A percentile compares a stretch with the other conserved stretches of the same genome.
Evolutionary conservation across 176 grass and related monocot genomes (phyloP).

Genomic region (Paspalum vaginatum): DNA sequence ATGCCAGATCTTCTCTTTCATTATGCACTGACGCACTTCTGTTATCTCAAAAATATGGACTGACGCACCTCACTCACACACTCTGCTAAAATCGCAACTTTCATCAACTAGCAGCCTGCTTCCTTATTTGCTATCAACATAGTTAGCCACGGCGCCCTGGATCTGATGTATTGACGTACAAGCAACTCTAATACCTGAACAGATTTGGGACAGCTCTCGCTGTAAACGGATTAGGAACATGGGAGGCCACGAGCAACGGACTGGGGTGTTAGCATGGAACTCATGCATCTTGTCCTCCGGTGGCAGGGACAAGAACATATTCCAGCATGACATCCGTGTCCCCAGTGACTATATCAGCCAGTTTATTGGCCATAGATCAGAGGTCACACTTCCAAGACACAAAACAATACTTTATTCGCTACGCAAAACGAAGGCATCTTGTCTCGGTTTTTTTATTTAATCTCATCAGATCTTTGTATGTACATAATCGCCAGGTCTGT

Average conservation of each 20-base stretch:
- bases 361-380: conserved; percentile 83
- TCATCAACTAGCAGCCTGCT: neutral
- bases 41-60: neutral
- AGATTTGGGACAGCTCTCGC: conserved; percentile 95
- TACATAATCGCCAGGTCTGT: conserved; percentile 63
- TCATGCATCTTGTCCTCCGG: conserved; percentile 95
- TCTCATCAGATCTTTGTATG: neutral
- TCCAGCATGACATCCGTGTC: conserved; percentile 88
- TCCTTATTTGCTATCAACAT: neutral
- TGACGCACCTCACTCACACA: neutral
- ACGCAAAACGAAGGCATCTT: neutral
- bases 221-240: conserved; percentile 90
- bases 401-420: conserved; percentile 8
- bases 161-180: neutral
- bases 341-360: conserved; percentile 78
- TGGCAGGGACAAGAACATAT: conserved; percentile 92
- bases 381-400: conserved; percentile 51
- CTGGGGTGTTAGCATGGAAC: conserved; percentile 83
- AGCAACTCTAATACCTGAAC: conserved; percentile 9
- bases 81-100: neutral
- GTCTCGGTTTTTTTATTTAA: neutral
- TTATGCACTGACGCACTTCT: neutral
- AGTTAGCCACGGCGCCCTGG: neutral
- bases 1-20: neutral
- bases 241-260: conserved; percentile 80